These are phyloP conservation scores for Alternaria ethzedia DNA, from an alignment of 2,329 filamentous ascomycete genomes.

Conservation along the genomic window DNA sequence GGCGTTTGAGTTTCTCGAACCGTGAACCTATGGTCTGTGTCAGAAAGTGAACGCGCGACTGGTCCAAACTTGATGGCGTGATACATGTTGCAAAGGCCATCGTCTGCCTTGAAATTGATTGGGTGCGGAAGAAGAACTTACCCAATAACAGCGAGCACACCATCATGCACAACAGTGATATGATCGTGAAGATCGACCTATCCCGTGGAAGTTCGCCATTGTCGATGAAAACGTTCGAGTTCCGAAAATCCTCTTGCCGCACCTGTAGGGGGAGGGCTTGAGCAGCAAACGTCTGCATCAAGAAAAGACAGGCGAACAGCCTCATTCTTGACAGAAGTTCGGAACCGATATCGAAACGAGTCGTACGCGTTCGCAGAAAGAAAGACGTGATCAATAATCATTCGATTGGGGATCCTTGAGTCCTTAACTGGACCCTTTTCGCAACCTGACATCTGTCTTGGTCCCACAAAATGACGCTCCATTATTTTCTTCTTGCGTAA, in stretches of 20 bases:
- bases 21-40: constrained; percentile 1
- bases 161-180: constrained; percentile 6
- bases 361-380: not conserved
- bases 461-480: not conserved
- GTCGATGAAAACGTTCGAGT: not conserved
- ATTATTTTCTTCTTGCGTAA: not conserved
- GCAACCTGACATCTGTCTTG: not conserved
- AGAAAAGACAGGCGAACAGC: not conserved
- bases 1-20: not conserved
- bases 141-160: constrained; percentile 5
- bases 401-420: not conserved
- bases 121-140: not conserved
- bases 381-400: not conserved
- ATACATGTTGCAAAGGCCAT: not conserved
- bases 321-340: not conserved
- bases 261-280: not conserved
- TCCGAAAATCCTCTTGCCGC: not conserved
- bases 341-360: not conserved
- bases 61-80: not conserved
- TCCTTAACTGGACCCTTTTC: constrained; percentile 2
- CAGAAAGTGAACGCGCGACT: not conserved
- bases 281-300: not conserved
- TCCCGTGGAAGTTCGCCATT: not conserved
- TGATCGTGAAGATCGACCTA: not conserved
- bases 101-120: not conserved